These are phyloP conservation scores for Phytophthora colocasiae DNA, from an alignment of 352 stramenopile genomes.

Conservation along the genomic window DNA sequence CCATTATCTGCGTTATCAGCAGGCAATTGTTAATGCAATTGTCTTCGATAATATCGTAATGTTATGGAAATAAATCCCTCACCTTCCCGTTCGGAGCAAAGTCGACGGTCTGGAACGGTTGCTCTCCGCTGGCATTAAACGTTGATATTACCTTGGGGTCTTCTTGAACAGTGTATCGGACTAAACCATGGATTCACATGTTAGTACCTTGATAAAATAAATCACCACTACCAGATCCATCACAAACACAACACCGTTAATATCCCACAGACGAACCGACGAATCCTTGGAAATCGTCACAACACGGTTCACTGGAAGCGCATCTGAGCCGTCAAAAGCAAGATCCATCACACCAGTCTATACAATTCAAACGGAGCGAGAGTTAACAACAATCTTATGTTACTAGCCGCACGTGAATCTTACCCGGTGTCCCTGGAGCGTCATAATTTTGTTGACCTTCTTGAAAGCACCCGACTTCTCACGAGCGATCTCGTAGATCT, in stretches of 20 bases:
- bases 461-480: constrained; percentile 82
- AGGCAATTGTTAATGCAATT: neutral
- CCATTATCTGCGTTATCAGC: constrained; percentile 54
- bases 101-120: constrained; percentile 66
- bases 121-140: constrained; percentile 64
- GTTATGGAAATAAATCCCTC: neutral
- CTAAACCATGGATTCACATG: constrained; percentile 30
- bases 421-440: constrained; percentile 80
- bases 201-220: neutral
- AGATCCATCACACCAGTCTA: constrained; percentile 81
- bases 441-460: constrained; percentile 88
- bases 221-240: neutral
- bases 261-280: constrained; percentile 80
- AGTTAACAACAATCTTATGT: constrained; percentile 11
- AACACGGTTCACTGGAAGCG: constrained; percentile 72
- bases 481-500: constrained; percentile 84
- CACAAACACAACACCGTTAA: constrained; percentile 66
- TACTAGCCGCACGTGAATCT: neutral
- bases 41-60: neutral
- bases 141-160: constrained; percentile 74
- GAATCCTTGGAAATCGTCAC: constrained; percentile 84
- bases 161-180: constrained; percentile 81
- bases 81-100: constrained; percentile 78
- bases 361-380: constrained; percentile 5
- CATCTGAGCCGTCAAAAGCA: constrained; percentile 77